phyloP scores from a whole-genome alignment of 2,329 filamentous ascomycete genomes.

The Scopulariopsis brevicaulis region DNA sequence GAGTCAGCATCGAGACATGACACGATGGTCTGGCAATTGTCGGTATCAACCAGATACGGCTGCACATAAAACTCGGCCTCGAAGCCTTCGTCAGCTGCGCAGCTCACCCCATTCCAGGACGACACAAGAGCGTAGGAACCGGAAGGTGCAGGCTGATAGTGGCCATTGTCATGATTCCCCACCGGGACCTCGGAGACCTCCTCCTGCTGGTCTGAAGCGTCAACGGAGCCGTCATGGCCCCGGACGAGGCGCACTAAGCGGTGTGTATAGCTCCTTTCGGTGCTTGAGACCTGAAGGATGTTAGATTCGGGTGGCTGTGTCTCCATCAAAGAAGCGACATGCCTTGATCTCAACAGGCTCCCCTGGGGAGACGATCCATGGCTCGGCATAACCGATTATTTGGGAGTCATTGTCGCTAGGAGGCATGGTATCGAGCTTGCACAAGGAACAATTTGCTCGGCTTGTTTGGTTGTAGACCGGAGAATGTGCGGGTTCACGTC shows the following conservation, averaged over 20 bases:
- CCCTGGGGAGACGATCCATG: conserved; percentile 12
- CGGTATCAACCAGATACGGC: conserved; percentile 1
- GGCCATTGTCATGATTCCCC: neutral
- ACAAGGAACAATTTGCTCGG: neutral
- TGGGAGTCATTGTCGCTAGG: neutral
- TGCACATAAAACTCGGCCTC: conserved; percentile 1
- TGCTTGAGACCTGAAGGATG: conserved; percentile 7
- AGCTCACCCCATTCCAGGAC: neutral
- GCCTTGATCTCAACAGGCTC: conserved; percentile 12
- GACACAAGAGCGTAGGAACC: neutral
- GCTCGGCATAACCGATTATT: conserved; percentile 12
- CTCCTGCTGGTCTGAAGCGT: neutral
- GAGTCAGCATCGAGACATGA: neutral
- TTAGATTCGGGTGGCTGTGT: neutral
- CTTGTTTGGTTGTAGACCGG: neutral
- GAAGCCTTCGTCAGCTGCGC: neutral
- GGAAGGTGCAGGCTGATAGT: neutral
- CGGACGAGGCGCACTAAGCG: conserved; percentile 8
- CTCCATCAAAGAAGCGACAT: neutral
- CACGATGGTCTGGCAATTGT: neutral
- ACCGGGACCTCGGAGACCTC: neutral
- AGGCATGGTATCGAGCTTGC: neutral
- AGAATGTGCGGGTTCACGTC: neutral
- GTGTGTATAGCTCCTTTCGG: conserved; percentile 6
- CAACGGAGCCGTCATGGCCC: neutral